Percentiles rank a stretch among this genome's conserved stretches.
phyloP scores from a whole-genome alignment of 108 stramenopile genomes.

The Chaetoceros muelleri region DNA sequence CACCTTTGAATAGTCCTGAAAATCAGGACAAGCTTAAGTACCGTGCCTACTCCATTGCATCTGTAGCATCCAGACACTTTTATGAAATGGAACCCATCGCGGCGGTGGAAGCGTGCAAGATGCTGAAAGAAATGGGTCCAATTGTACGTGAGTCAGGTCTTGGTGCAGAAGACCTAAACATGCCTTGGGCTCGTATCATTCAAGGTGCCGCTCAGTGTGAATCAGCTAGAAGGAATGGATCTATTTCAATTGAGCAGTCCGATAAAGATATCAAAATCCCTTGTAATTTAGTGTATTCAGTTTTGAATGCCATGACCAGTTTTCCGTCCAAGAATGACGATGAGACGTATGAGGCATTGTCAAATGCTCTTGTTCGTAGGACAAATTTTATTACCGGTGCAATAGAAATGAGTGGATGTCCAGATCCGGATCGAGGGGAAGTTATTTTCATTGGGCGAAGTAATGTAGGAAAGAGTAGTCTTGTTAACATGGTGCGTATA shows the following conservation, averaged over 20 bases:
- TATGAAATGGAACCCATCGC: constrained; percentile 47
- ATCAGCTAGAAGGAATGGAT: constrained; percentile 43
- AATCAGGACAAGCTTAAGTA: constrained; percentile 35
- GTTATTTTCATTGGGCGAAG: constrained; percentile 86
- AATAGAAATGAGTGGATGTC: constrained; percentile 74
- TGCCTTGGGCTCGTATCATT: constrained; percentile 72
- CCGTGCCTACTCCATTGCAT: constrained; percentile 57
- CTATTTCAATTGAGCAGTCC: constrained; percentile 14
- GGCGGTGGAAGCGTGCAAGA: constrained; percentile 45
- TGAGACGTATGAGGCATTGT: constrained; percentile 69
- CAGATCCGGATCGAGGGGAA: constrained; percentile 72
- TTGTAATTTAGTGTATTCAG: constrained; percentile 64
- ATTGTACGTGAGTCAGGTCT: constrained; percentile 43
- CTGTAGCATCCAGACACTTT: constrained; percentile 74
- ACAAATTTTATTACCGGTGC: constrained; percentile 83
- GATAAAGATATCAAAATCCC: constrained; percentile 23
- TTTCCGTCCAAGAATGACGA: constrained; percentile 80
- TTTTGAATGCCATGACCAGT: constrained; percentile 68
- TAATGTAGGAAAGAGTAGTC: constrained; percentile 87
- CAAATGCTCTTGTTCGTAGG: constrained; percentile 72
- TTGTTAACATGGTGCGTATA: constrained; percentile 77
- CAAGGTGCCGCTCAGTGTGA: constrained; percentile 73
- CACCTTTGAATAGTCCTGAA: constrained; percentile 12
- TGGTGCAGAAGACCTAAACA: constrained; percentile 24
- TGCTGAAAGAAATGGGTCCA: constrained; percentile 46